Conservation (phyloP, 306 rosid species). For the Castanopsis chinensis region DNA sequence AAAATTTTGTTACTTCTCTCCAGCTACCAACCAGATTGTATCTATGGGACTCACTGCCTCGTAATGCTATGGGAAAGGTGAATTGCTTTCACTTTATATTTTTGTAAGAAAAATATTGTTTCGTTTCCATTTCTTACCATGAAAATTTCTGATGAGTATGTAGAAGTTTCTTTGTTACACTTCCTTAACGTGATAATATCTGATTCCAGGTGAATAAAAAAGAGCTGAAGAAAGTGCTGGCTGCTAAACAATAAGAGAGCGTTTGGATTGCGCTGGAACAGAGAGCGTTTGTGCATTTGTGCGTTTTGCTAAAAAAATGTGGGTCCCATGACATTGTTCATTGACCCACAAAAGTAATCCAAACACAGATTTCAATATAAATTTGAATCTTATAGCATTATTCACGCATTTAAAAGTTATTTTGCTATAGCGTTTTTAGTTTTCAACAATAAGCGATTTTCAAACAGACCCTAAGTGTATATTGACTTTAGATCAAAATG, state of each 20-base stretch:
- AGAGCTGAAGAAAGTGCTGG: conserved; percentile 68
- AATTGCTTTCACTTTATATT: conserved; percentile 7
- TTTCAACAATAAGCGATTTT: too few relatives aligned
- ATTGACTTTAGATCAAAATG: neutral
- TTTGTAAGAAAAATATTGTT: neutral
- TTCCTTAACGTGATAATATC: neutral
- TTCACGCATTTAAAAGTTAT: too few relatives aligned
- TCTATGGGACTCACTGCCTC: conserved; percentile 77
- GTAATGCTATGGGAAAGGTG: conserved; percentile 99
- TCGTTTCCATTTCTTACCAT: neutral
- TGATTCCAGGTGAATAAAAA: conserved; percentile 80
- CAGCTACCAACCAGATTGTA: conserved; percentile 71
- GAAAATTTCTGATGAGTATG: neutral
- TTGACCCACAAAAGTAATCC: too few relatives aligned
- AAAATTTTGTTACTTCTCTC: neutral
- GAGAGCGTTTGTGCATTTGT: too few relatives aligned
- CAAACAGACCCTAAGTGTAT: neutral
- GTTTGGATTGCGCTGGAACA: too few relatives aligned
- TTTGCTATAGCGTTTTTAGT: too few relatives aligned
- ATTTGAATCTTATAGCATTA: too few relatives aligned
- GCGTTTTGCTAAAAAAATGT: too few relatives aligned
- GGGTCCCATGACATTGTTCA: too few relatives aligned
- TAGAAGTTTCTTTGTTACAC: neutral
- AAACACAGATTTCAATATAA: too few relatives aligned
- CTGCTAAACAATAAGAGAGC: conserved; percentile 26